phyloP scores from a whole-genome alignment of 148 eudicot genomes.

The Rhododendron ovatum region DNA sequence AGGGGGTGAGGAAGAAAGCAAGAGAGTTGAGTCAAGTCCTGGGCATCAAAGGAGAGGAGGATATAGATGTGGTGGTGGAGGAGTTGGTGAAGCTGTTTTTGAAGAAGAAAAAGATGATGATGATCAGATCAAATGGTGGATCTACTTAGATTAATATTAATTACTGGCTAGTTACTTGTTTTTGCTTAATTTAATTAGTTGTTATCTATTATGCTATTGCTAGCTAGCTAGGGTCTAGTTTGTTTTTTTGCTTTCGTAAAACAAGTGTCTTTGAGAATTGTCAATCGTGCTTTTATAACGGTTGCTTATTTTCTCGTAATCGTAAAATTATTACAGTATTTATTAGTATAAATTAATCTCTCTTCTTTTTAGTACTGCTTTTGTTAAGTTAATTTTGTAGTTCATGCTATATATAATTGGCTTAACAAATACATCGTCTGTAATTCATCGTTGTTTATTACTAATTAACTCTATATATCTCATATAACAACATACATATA shows the following conservation, averaged over 20 bases:
- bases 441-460: too few species aligned
- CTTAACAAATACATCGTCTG: too few species aligned
- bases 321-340: too few species aligned
- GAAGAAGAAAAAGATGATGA: background rate
- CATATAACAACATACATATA: too few species aligned
- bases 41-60: conserved; percentile 1
- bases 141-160: background rate
- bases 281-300: background rate
- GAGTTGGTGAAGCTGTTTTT: conserved; percentile 13
- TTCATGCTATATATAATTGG: too few species aligned
- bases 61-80: conserved; percentile 10
- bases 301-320: background rate
- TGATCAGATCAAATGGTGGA: background rate
- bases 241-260: background rate
- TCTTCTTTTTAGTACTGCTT: too few species aligned
- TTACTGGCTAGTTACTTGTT: background rate
- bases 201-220: background rate
- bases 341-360: background rate
- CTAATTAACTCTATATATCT: too few species aligned
- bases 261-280: background rate
- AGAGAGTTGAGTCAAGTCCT: conserved; percentile 1
- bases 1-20: conserved; percentile 9
- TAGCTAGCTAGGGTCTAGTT: background rate
- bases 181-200: background rate
- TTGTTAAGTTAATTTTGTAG: too few species aligned